These are phyloP conservation scores for Camellia japonica DNA, from an alignment of 148 eudicot genomes.

Conservation along the genomic window DNA sequence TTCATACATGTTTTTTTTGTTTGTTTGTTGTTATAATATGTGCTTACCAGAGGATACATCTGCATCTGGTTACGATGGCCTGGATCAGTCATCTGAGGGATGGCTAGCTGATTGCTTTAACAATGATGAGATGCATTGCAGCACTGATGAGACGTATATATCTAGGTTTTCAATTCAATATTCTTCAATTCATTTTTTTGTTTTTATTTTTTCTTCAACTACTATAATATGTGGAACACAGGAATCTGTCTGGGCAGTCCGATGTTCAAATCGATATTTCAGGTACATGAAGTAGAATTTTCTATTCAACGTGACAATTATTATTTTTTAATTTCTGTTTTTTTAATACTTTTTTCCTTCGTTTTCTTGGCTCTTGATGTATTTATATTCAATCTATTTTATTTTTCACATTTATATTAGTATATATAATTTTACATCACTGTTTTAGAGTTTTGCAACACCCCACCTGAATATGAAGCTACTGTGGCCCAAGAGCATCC, in stretches of 20 bases:
- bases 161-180: background rate
- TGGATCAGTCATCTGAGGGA: constrained; percentile 67
- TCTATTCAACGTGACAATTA: background rate
- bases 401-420: background rate
- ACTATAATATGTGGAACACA: constrained; percentile 21
- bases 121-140: constrained; percentile 61
- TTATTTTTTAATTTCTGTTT: background rate
- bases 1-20: background rate
- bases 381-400: background rate
- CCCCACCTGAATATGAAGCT: constrained; percentile 34
- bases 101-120: constrained; percentile 90
- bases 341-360: background rate
- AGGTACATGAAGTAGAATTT: constrained; percentile 34
- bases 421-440: background rate
- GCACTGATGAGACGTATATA: constrained; percentile 58
- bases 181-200: background rate
- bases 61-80: constrained; percentile 45
- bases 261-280: constrained; percentile 37
- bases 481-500: constrained; percentile 32
- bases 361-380: background rate
- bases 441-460: constrained; percentile 46
- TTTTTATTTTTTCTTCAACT: constrained; percentile 5
- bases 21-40: background rate
- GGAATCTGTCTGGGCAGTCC: constrained; percentile 37
- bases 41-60: constrained; percentile 46